phyloP scores from a whole-genome alignment of 1,284 basidiomycete genomes.

The Lentinus polychrous region DNA sequence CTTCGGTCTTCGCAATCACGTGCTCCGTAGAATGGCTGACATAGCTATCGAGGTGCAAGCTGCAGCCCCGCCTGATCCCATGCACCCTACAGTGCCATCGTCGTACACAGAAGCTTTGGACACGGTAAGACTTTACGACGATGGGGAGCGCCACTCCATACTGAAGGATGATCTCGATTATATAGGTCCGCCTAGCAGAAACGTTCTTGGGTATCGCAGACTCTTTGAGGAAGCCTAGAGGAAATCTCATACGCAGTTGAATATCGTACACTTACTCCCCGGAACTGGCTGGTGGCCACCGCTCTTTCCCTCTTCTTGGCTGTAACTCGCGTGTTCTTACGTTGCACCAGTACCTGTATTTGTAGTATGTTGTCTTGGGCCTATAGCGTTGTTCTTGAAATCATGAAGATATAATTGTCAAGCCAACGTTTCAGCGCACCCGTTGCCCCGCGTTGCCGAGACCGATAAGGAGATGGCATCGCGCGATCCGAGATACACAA shows the following conservation, averaged over 20 bases:
- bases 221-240: conserved; percentile 50
- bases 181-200: conserved; percentile 46
- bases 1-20: conserved; percentile 36
- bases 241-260: conserved; percentile 31
- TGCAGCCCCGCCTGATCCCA: conserved; percentile 38
- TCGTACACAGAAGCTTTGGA: conserved; percentile 49
- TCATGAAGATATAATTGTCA: too few species aligned
- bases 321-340: too few species aligned
- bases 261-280: background rate
- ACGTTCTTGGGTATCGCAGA: conserved; percentile 60
- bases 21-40: conserved; percentile 45
- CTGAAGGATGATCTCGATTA: too few species aligned
- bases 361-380: too few species aligned
- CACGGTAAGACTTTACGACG: conserved; percentile 31
- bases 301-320: too few species aligned
- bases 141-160: background rate
- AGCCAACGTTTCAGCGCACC: too few species aligned
- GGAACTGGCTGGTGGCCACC: too few species aligned
- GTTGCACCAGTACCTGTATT: too few species aligned
- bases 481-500: too few species aligned
- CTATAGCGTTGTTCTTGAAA: too few species aligned
- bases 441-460: too few species aligned
- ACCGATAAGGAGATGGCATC: too few species aligned
- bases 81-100: conserved; percentile 36
- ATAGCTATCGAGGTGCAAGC: conserved; percentile 46